Evolutionary conservation across 805 yeast genomes (phyloP), one percentile per base, ranked within the genome.

Genomic region (Hanseniaspora pseudoguilliermondii): DNA sequence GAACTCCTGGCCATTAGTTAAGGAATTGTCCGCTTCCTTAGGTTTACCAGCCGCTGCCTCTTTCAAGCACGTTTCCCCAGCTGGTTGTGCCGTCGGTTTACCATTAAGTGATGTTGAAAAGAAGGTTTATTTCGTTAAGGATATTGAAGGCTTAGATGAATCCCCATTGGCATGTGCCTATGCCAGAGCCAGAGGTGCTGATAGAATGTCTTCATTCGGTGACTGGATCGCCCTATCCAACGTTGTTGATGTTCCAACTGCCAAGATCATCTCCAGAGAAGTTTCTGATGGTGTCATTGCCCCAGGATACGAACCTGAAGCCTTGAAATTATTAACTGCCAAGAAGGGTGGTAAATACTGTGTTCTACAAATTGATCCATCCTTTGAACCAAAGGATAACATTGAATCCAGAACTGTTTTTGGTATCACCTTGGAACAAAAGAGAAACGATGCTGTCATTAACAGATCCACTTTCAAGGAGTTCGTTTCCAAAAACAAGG

Each of bases 171-270:
- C 98, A 60, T 85, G 86, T 68, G 98, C 98, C 57, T 93, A 93
- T 67, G 98, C 98, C 40, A 86, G 97, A 75, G 98, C 98, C 57
- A 86, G 98, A 74, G 98, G 98, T 72, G 98, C 98, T 63, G 98
- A 93, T 74, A 84, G 98, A 80, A 93, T 93, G 98, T 90, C 97
- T 6, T 86, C 96, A 15, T 93, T 93, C 69, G 98, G 98, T 69
- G 98, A 93, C 74, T 93, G 89, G 78, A 93, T 93, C 66, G 98
- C 98, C 48, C 78, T 93, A 61, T 89, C 97, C 59, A 91, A 91
- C 78, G 86, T 86, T 72, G 98, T 93, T 63, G 98, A 93, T 71
- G 75, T 85, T 55, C 88, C 96, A 67, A 93, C 98, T 59, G 98
- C 98, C 56, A 84, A 86, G 73, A 91, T 93, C 73, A 93, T 93